Evolutionary conservation across 441 rosid species (phyloP), one percentile per base, ranked within the genome.

Genomic region (Daphne laureola): DNA sequence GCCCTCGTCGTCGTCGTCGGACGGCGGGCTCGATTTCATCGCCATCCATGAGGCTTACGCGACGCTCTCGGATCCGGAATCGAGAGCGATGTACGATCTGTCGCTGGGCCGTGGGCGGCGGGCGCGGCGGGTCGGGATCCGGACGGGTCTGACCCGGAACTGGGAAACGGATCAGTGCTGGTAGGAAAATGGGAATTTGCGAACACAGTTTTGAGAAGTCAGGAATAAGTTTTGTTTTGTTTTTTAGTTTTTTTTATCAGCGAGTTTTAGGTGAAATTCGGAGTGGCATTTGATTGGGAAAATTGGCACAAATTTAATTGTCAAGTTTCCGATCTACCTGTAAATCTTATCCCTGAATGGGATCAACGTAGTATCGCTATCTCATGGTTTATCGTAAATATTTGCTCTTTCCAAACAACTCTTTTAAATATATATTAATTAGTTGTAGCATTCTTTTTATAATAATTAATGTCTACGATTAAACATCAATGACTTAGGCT

Each of bases 111-210:
- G 63, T 1, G 48, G 56, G 53, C 40, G 63, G 49, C 35, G 65
- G 45, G n/a, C 27, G 8, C 8, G 59, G 41, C 64, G n/a, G 68
- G 46, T 25, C 14, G 58, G 40, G 38, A 8, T 17, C 44, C 77
- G 81, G 65, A 69, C 61, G 4, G 65, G 61, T 57, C 52, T 78
- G 61, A 69, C 67, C 64, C 83, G 87, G 68, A 75, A 83, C 66
- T 90, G 97, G 97, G 97, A 90, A 59, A 84, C 97, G 52, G 97
- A 90, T 68, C 95, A 90, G 78, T 90, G 97, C 71, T 90, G 97
- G 95, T 86, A 59, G 67, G 11, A 16, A 42, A 36, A 26, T 18
- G 9, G 15, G 27, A 5, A 11, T 8, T 2, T 8, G 15, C 7
- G 1, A 4, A 53, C 17, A 38, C 17, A 31, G 38, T 31, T 6